Base-by-base conservation (phyloP, 495 filamentous ascomycete genomes). In the Daldinia bambusicola region DNA sequence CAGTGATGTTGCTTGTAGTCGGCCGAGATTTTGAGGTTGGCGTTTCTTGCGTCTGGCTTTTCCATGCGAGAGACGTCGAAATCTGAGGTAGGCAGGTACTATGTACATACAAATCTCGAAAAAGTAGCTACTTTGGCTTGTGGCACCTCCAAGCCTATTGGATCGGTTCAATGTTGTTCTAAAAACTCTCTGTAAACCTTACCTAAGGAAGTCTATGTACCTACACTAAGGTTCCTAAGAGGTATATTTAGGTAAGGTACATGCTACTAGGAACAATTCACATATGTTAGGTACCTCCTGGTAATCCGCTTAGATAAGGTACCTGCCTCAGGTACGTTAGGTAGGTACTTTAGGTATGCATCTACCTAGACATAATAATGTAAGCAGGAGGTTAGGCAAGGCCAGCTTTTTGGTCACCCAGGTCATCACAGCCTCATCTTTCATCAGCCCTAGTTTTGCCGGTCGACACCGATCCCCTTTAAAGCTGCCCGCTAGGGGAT, bases 401-500 rank as follows among this genome's bases (percentile, higher is more conserved):
- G 43, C 43, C 43, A 12, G 4, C 43, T 4, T 48, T 32, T 22
- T 10, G 20, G 14, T 32, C 22, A 30, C 6, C 31, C 53, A 26
- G 26, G 26, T 26, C 26, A 26, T 26, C 26, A 18, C 55, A 57
- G 55, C 38, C 56, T 41, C 38, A 60, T 40, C 38, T 34, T 34
- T 53, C 43, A 66, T 73, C 70, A 73, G 70, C 66, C 70, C 61
- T 62, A 73, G 66, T 73, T 73, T 69, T 66, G 41, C 70, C 70
- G 70, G 56, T 45, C 61, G 60, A 41, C 8, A 26, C 26, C 1
- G 26, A 26, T 36, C 34, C 6, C 34, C 7, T 36, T 26, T 26
- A 3, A 57, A 62, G 43, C 65, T 16, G 41, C 26, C 26, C 26
- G 3, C 26, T 26, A 26, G 56, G 36, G 48, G 51, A 37, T 61